Percentiles rank a stretch among this genome's conserved stretches.
Evolutionary conservation across 2,329 filamentous ascomycete species (phyloP).

Genomic region (Clarireedia paspali): DNA sequence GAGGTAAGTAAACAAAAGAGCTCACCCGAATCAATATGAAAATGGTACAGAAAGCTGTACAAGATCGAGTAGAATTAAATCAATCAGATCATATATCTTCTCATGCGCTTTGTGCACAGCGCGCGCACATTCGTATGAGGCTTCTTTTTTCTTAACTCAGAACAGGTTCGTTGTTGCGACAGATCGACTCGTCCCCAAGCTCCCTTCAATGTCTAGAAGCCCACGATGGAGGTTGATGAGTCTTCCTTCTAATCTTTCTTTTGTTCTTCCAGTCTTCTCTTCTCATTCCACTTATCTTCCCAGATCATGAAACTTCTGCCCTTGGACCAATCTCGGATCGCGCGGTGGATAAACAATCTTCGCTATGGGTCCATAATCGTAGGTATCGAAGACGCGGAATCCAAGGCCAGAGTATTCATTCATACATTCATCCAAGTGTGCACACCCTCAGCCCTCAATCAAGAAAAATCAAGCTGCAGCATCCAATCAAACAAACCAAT

Average conservation of each 20-base stretch:
- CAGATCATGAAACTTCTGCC: neutral
- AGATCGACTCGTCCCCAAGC: constrained; percentile 1
- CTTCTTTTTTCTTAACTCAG: neutral
- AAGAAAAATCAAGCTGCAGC: too few species aligned
- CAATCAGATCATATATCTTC: constrained; percentile 1
- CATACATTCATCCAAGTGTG: too few species aligned
- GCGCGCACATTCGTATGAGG: neutral
- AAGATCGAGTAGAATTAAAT: neutral
- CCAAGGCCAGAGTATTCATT: too few species aligned
- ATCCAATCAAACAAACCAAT: too few species aligned
- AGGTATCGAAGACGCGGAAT: too few species aligned
- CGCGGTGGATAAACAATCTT: too few species aligned
- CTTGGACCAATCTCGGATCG: too few species aligned
- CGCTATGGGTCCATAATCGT: too few species aligned
- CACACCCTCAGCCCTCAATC: too few species aligned
- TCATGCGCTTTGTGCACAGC: constrained; percentile 3
- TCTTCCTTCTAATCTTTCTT: neutral
- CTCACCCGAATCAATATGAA: neutral
- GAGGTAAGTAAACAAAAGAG: neutral
- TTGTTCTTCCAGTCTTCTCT: neutral
- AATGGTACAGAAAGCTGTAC: neutral
- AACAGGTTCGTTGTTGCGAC: neutral
- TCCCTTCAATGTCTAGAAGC: constrained; percentile 6
- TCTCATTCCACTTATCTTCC: neutral
- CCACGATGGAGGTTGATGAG: neutral